Base-by-base conservation (phyloP, 2,329 filamentous ascomycete genomes). In the Neonectria neomacrospora region DNA sequence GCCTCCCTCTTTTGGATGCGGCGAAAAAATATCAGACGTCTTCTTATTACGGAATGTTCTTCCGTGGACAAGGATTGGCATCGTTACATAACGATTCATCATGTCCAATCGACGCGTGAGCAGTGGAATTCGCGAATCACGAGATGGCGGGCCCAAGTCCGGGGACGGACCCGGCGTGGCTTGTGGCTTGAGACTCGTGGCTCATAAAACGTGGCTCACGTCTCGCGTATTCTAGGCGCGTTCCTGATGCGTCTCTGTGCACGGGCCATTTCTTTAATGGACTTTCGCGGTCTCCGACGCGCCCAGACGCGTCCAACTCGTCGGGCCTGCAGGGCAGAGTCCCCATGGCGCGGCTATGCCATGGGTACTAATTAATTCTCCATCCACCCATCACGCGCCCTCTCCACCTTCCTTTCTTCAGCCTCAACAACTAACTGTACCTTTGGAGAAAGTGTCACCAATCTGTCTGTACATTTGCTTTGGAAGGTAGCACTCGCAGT, bases 291-390 rank as follows among this genome's bases (percentile, higher is more conserved):
- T 30, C 6, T 6, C n/a, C 20, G n/a, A 67, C 77, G 76, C 73
- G 76, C 74, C 66, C 55, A 23, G 63, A 74, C 77, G 76, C 77
- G 77, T 71, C 53, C 44, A 65, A 69, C 71, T 72, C 71, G 69
- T 55, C 3, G 23, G 23, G 23, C 55, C 45, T 26, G n/a, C 37
- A 37, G 26, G 34, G 45, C 52, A 56, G n/a, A 41, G 41, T 39
- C 16, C 37, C 67, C 32, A 44, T 67, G 66, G 69, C 69, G 68
- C 70, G 69, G 69, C 64, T 68, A 48, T 59, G 61, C 45, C 56
- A 59, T 63, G 54, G 59, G 41, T 61, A 67, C 65, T 70, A 61
- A 70, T 68, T 57, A 63, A 56, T 63, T 61, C 42, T 55, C 62
- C 37, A 45, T 67, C 44, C 32, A 41, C 16, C 42, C 39, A 58